Evolutionary conservation across 352 stramenopile species (phyloP).

Genomic region (Pythium dissimile): DNA sequence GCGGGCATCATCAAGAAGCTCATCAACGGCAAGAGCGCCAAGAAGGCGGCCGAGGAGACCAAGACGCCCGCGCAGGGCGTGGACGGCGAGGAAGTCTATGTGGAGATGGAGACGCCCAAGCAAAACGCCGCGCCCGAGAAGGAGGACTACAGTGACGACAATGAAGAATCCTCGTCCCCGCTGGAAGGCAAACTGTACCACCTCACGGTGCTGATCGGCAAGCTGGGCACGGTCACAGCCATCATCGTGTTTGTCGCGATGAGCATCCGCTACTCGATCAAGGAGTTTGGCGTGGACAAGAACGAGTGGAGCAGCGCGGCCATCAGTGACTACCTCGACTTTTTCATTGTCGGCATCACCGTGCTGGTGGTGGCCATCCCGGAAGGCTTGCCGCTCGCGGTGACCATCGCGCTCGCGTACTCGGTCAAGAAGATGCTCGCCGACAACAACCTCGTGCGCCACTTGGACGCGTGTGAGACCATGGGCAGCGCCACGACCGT

Average conservation of each 20-base stretch:
- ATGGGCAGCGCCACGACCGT: slow-evolving; percentile 95
- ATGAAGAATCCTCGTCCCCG: slow-evolving; percentile 53
- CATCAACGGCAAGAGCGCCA: slow-evolving; percentile 65
- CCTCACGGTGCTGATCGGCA: slow-evolving; percentile 81
- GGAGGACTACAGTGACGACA: slow-evolving; percentile 44
- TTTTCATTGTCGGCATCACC: slow-evolving; percentile 86
- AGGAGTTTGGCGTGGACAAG: slow-evolving; percentile 35
- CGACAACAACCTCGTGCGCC: slow-evolving; percentile 88
- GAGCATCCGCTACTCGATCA: slow-evolving; percentile 60
- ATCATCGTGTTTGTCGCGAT: slow-evolving; percentile 82
- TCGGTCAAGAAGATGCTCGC: slow-evolving; percentile 92
- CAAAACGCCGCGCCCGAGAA: slow-evolving; percentile 90
- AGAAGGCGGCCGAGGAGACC: slow-evolving; percentile 51
- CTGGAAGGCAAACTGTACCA: slow-evolving; percentile 85
- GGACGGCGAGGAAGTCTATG: slow-evolving; percentile 22
- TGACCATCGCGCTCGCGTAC: slow-evolving; percentile 96
- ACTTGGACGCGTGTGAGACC: slow-evolving; percentile 89
- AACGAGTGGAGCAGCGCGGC: neutral
- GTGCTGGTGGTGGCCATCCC: slow-evolving; percentile 97
- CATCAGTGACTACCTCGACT: slow-evolving; percentile 56
- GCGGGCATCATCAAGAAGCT: slow-evolving; percentile 92
- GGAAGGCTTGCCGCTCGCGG: slow-evolving; percentile 95
- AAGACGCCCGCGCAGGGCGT: slow-evolving; percentile 52
- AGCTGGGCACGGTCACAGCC: slow-evolving; percentile 67
- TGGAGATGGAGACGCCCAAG: slow-evolving; percentile 44